Evolutionary conservation across 2,329 filamentous ascomycete genomes (phyloP).

Genomic region (Colletotrichum navitas): DNA sequence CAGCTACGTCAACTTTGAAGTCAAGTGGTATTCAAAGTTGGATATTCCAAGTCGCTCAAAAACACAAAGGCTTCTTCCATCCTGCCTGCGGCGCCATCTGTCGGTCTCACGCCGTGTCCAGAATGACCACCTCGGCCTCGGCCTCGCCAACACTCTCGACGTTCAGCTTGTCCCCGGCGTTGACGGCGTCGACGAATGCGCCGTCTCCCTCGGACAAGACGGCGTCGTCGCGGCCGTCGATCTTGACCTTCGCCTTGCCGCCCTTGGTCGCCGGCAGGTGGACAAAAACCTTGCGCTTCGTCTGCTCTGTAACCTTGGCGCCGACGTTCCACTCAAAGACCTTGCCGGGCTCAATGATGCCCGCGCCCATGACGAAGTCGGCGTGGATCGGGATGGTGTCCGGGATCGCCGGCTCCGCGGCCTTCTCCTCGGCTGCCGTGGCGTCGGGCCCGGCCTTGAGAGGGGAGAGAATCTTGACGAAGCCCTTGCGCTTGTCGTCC

Average conservation of each 20-base stretch:
- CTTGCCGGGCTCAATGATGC: conserved; percentile 74
- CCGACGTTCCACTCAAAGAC: conserved; percentile 81
- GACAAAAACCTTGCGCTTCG: conserved; percentile 80
- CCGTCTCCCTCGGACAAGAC: conserved; percentile 83
- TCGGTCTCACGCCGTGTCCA: conserved; percentile 69
- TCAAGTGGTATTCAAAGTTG: conserved; percentile 1
- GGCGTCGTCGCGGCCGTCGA: conserved; percentile 75
- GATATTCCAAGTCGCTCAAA: conserved; percentile 22
- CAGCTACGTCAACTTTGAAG: background rate
- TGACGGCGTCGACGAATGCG: conserved; percentile 77
- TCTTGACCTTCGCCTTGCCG: conserved; percentile 78
- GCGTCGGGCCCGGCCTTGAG: conserved; percentile 76
- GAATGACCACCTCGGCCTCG: conserved; percentile 76
- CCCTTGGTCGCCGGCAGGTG: conserved; percentile 85
- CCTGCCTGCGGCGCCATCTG: background rate
- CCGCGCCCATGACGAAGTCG: conserved; percentile 86
- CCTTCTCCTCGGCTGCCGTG: conserved; percentile 71
- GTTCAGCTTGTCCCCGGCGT: conserved; percentile 72
- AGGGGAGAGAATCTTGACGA: conserved; percentile 82
- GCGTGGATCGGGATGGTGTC: conserved; percentile 87
- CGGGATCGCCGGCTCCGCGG: conserved; percentile 70
- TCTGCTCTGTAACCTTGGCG: conserved; percentile 62
- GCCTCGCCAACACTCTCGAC: conserved; percentile 77
- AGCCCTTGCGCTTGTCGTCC: conserved; percentile 76
- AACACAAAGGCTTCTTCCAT: conserved; percentile 1